Evolutionary conservation across 148 eudicot species (phyloP).

Genomic region (Cornus florida): DNA sequence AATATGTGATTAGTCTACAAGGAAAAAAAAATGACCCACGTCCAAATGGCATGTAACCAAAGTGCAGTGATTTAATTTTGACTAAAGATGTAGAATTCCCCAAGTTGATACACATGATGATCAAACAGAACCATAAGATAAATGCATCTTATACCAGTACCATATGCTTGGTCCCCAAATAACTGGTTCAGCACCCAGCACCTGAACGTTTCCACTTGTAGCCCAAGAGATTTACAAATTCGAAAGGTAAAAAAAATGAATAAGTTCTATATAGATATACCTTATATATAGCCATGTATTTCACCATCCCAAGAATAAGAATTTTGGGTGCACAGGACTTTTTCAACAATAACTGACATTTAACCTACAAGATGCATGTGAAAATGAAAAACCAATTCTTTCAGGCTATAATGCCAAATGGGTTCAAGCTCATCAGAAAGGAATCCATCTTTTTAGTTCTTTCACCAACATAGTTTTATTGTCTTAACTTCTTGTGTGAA

Average conservation of each 20-base stretch:
- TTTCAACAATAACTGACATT: not conserved
- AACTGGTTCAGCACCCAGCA: not conserved
- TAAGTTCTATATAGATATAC: not conserved
- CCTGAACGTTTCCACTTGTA: not conserved
- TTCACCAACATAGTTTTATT: not conserved
- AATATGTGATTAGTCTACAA: too few relatives aligned
- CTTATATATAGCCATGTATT: not conserved
- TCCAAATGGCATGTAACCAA: not conserved
- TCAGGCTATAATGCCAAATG: not conserved
- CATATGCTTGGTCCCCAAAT: too few relatives aligned
- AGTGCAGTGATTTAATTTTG: not conserved
- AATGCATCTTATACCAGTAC: too few relatives aligned
- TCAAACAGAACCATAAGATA: not conserved
- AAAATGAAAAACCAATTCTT: constrained; percentile 1
- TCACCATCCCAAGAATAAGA: not conserved
- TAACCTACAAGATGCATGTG: not conserved
- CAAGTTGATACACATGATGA: not conserved
- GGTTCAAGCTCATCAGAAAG: not conserved
- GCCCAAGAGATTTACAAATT: not conserved
- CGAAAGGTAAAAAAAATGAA: not conserved
- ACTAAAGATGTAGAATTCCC: not conserved
- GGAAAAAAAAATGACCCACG: too few relatives aligned
- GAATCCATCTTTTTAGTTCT: not conserved
- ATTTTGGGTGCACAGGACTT: not conserved
- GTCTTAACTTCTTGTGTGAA: not conserved